These are phyloP conservation scores for Penicillium sp. DNA, from an alignment of 2,329 filamentous ascomycete species.

Conservation along the genomic window DNA sequence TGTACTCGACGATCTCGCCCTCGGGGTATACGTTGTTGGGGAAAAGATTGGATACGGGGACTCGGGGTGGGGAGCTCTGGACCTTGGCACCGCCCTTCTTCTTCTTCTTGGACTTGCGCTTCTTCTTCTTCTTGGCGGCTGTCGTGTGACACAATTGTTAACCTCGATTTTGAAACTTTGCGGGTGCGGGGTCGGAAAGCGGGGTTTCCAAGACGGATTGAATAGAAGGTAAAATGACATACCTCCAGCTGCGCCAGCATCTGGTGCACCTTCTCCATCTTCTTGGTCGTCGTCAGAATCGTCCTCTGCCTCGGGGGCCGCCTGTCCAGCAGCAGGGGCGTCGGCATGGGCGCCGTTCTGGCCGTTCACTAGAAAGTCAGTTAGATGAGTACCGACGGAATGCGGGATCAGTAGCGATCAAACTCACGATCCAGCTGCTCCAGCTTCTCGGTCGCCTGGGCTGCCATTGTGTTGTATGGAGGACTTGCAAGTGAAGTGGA, in stretches of 20 bases:
- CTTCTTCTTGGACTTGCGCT: slow-evolving; percentile 76
- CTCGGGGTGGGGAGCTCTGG: slow-evolving; percentile 77
- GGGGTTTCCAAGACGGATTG: not conserved
- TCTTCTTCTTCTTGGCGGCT: slow-evolving; percentile 76
- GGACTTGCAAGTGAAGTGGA: slow-evolving; percentile 25
- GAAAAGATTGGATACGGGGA: slow-evolving; percentile 74
- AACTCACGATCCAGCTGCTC: slow-evolving; percentile 46
- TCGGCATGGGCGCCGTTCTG: slow-evolving; percentile 42
- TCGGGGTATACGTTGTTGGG: slow-evolving; percentile 72
- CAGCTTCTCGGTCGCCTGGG: slow-evolving; percentile 46
- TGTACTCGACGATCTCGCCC: slow-evolving; percentile 78
- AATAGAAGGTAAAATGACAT: slow-evolving; percentile 15
- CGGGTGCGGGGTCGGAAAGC: slow-evolving; percentile 8
- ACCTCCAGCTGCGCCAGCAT: slow-evolving; percentile 45
- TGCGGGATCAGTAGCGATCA: not conserved
- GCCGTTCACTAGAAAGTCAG: slow-evolving; percentile 42
- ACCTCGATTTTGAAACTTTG: slow-evolving; percentile 3
- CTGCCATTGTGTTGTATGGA: slow-evolving; percentile 43
- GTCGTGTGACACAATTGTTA: slow-evolving; percentile 21
- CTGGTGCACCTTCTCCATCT: slow-evolving; percentile 49
- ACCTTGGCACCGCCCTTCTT: slow-evolving; percentile 63
- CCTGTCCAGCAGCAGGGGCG: slow-evolving; percentile 36
- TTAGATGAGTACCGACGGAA: slow-evolving; percentile 24
- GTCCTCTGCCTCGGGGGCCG: slow-evolving; percentile 54
- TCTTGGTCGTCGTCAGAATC: slow-evolving; percentile 60